Conservation (phyloP, 345 rosid genomes). For the Salix brachista region DNA sequence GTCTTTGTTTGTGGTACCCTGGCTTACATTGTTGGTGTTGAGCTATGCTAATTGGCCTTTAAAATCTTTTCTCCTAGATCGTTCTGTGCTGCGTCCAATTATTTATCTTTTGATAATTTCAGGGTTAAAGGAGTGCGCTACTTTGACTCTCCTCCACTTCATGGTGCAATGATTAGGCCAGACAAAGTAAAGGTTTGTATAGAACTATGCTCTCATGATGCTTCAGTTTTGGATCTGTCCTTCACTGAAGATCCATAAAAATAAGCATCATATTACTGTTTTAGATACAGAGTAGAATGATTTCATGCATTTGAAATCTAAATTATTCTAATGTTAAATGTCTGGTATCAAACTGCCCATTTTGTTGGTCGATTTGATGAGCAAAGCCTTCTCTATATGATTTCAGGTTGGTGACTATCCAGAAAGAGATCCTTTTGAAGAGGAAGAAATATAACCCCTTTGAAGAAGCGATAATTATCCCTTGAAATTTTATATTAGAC, state of each 20-base stretch:
- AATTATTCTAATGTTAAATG: too few species aligned
- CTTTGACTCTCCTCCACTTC: conserved; percentile 69
- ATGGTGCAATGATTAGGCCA: conserved; percentile 80
- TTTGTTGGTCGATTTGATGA: background rate
- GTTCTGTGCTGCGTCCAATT: background rate
- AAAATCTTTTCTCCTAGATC: background rate
- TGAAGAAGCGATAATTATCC: background rate
- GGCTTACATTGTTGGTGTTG: background rate
- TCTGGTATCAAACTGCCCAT: background rate
- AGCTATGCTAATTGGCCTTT: background rate
- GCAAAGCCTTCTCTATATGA: background rate
- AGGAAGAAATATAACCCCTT: conserved; percentile 58
- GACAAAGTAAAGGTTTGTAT: conserved; percentile 82
- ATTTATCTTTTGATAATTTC: conserved; percentile 10
- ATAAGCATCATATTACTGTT: background rate
- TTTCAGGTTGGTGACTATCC: conserved; percentile 85
- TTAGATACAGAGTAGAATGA: background rate
- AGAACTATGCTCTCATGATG: conserved; percentile 1
- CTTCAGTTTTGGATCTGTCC: background rate
- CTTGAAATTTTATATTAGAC: background rate
- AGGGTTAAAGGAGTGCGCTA: conserved; percentile 82
- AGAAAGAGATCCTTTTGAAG: conserved; percentile 79
- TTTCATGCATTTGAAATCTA: too few species aligned
- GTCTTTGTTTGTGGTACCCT: background rate
- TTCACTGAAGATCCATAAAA: background rate